These are phyloP conservation scores for Kodamaea fukazawae DNA, from an alignment of 805 yeast genomes.

Conservation along the genomic window DNA sequence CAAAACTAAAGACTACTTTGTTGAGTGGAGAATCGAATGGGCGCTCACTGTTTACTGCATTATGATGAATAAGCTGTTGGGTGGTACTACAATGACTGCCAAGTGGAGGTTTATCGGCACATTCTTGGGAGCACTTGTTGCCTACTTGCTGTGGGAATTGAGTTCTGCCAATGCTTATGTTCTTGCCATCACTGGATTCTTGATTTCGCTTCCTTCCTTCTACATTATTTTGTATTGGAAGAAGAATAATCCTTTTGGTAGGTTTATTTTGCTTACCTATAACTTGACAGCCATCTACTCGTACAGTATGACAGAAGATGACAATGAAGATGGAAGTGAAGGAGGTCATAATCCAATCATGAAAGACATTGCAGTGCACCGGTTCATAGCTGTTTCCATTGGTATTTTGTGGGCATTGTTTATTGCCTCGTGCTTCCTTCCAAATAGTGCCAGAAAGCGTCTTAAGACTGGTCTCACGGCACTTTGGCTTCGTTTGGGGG, in stretches of 20 bases:
- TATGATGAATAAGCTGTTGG: slow-evolving; percentile 80
- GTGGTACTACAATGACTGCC: slow-evolving; percentile 79
- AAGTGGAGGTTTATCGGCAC: slow-evolving; percentile 77
- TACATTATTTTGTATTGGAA: slow-evolving; percentile 69
- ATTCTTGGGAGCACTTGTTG: slow-evolving; percentile 62
- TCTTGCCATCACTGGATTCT: slow-evolving; percentile 49
- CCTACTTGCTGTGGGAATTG: slow-evolving; percentile 56
- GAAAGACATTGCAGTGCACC: slow-evolving; percentile 71
- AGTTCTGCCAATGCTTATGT: slow-evolving; percentile 54
- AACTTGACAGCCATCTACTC: slow-evolving; percentile 77
- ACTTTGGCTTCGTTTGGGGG: slow-evolving; percentile 77
- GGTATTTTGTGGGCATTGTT: slow-evolving; percentile 78
- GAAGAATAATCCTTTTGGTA: slow-evolving; percentile 58
- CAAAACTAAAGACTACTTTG: slow-evolving; percentile 50
- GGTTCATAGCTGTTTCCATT: slow-evolving; percentile 66
- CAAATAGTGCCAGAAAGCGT: slow-evolving; percentile 72
- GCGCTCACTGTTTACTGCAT: slow-evolving; percentile 76
- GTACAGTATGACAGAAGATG: slow-evolving; percentile 61
- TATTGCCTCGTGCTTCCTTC: slow-evolving; percentile 63
- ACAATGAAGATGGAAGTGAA: slow-evolving; percentile 58
- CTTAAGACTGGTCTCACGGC: slow-evolving; percentile 62
- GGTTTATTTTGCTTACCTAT: slow-evolving; percentile 71
- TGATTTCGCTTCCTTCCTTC: slow-evolving; percentile 47
- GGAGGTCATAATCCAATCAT: slow-evolving; percentile 70
- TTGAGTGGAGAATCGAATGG: slow-evolving; percentile 80